phyloP scores from a whole-genome alignment of 345 rosid species.

The Limnanthes douglasii region DNA sequence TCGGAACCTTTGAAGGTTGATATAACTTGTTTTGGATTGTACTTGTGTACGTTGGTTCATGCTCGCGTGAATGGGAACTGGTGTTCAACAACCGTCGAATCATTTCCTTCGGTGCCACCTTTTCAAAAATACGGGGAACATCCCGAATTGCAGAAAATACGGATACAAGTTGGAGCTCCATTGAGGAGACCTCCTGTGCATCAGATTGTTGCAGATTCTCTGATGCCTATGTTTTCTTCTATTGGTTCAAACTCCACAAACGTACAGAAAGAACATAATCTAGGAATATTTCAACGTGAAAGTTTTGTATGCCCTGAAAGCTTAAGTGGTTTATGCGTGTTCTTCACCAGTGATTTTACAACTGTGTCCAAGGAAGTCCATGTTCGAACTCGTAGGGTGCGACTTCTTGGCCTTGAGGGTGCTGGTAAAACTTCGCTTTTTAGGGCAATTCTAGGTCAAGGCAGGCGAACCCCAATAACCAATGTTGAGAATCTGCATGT shows the following conservation, averaged over 20 bases:
- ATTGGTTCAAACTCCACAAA: slow-evolving; percentile 31
- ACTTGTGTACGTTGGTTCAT: slow-evolving; percentile 70
- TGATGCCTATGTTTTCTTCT: slow-evolving; percentile 47
- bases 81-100: slow-evolving; percentile 86
- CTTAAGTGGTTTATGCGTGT: slow-evolving; percentile 43
- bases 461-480: slow-evolving; percentile 20
- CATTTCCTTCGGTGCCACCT: slow-evolving; percentile 60
- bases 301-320: slow-evolving; percentile 34
- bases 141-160: slow-evolving; percentile 58
- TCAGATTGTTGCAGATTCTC: slow-evolving; percentile 47
- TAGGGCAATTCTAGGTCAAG: slow-evolving; percentile 54
- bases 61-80: slow-evolving; percentile 96
- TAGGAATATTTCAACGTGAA: slow-evolving; percentile 26
- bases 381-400: slow-evolving; percentile 88
- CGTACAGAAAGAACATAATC: slow-evolving; percentile 16
- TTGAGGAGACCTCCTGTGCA: slow-evolving; percentile 64
- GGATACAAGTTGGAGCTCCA: slow-evolving; percentile 63
- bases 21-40: slow-evolving; percentile 81
- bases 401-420: slow-evolving; percentile 95
- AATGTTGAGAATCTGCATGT: slow-evolving; percentile 41
- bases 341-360: slow-evolving; percentile 82
- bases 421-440: slow-evolving; percentile 89
- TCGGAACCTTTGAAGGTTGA: slow-evolving; percentile 80
- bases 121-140: slow-evolving; percentile 38
- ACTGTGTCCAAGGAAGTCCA: slow-evolving; percentile 81